phyloP scores from a whole-genome alignment of 2,329 filamentous ascomycete genomes.

The Penicillium sp. region DNA sequence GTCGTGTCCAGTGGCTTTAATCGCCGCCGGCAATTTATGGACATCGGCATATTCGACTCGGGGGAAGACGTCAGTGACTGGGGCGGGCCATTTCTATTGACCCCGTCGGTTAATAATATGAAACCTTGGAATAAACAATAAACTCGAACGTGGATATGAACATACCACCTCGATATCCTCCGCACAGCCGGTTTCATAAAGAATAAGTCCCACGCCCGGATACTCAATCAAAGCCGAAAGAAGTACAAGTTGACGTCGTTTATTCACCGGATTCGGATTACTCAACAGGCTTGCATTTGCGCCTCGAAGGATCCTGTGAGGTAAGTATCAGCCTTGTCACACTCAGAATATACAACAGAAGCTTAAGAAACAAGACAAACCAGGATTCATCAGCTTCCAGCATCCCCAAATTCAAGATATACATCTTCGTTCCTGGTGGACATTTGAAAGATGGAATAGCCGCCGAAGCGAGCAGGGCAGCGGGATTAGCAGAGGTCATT shows the following conservation, averaged over 20 bases:
- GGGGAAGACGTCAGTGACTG: constrained; percentile 42
- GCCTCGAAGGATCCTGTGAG: constrained; percentile 40
- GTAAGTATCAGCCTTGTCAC: not conserved
- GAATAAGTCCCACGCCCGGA: constrained; percentile 46
- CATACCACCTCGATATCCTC: constrained; percentile 43
- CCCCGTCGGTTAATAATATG: not conserved
- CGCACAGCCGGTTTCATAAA: constrained; percentile 50
- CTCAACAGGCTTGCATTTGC: constrained; percentile 40
- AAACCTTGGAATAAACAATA: no score
- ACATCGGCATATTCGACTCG: constrained; percentile 33
- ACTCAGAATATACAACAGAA: not conserved
- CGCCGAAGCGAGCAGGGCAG: constrained; percentile 4
- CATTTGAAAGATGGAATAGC: constrained; percentile 17
- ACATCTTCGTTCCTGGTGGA: constrained; percentile 47
- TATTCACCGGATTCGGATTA: constrained; percentile 42
- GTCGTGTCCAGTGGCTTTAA: constrained; percentile 41
- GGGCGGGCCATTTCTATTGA: constrained; percentile 35
- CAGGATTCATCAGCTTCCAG: constrained; percentile 52
- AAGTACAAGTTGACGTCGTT: constrained; percentile 44
- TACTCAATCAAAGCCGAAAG: constrained; percentile 48
- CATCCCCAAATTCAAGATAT: constrained; percentile 48
- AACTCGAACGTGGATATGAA: not conserved
- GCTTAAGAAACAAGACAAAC: constrained; percentile 13
- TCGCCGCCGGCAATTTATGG: constrained; percentile 38
- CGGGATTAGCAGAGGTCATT: not conserved